phyloP scores from a whole-genome alignment of 208 protist genomes.

The Crithidia sp. region DNA sequence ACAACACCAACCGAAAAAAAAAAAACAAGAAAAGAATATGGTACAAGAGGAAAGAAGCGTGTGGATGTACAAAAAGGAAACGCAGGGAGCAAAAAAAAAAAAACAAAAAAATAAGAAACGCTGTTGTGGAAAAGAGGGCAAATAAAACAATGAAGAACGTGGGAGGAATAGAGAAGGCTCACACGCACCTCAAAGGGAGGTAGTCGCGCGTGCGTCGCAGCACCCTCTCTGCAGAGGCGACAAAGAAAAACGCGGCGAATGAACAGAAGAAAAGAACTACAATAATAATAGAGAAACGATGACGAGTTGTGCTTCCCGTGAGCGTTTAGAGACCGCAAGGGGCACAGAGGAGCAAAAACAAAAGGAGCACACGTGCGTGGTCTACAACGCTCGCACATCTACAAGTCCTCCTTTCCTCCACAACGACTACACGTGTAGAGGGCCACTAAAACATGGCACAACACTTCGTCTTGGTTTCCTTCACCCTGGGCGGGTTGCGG shows the following conservation, averaged over 20 bases:
- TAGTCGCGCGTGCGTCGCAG: background rate
- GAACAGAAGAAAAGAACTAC: too few relatives aligned
- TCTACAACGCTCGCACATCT: background rate
- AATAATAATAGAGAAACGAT: too few relatives aligned
- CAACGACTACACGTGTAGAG: too few relatives aligned
- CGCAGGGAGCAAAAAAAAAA: background rate
- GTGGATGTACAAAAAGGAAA: background rate
- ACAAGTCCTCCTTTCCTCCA: background rate
- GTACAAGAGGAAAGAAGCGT: background rate
- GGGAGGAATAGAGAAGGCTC: too few relatives aligned
- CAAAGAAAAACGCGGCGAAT: too few relatives aligned
- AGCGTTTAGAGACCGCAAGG: too few relatives aligned
- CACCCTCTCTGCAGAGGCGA: background rate
- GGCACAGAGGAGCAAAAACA: background rate
- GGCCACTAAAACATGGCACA: conserved; percentile 22
- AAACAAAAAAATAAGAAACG: conserved; percentile 16
- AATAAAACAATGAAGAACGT: too few relatives aligned
- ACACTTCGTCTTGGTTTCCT: conserved; percentile 17
- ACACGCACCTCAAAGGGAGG: too few relatives aligned
- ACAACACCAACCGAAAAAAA: conserved; percentile 6
- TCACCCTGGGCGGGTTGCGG: background rate
- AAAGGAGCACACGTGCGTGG: background rate
- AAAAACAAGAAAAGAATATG: background rate
- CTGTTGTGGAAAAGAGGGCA: conserved; percentile 2
- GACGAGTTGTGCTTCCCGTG: too few relatives aligned